Conservation (phyloP, 176 grass and related monocot species). For the Bothriochloa decipiens region DNA sequence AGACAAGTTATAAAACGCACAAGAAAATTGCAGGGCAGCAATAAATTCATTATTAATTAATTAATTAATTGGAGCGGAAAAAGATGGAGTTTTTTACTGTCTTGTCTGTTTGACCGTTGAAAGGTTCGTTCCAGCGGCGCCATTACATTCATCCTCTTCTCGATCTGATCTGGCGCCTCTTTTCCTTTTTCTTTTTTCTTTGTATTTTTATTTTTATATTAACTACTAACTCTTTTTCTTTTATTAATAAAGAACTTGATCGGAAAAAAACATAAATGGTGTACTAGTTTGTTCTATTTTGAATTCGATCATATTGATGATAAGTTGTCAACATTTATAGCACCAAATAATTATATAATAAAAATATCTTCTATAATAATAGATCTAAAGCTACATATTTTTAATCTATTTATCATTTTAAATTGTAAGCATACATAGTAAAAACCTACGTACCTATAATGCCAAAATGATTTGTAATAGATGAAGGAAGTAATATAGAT, state of each 20-base stretch:
- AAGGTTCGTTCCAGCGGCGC: constrained; percentile 30
- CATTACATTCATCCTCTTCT: not conserved
- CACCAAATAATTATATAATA: not conserved
- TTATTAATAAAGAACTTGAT: not conserved
- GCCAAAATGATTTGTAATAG: too few species aligned
- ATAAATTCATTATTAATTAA: not conserved
- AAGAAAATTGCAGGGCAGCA: constrained; percentile 23
- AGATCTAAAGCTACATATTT: too few species aligned
- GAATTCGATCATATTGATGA: too few species aligned
- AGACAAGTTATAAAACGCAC: constrained; percentile 30
- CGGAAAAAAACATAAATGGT: not conserved
- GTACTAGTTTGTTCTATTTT: too few species aligned
- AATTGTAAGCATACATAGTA: not conserved
- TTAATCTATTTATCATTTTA: too few species aligned
- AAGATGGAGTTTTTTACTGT: not conserved
- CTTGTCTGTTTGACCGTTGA: constrained; percentile 52
- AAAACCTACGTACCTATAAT: too few species aligned
- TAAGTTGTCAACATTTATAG: not conserved
- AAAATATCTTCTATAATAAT: too few species aligned
- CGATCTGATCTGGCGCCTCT: not conserved
- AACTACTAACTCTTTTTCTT: not conserved
- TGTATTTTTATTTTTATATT: not conserved
- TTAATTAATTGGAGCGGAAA: not conserved
- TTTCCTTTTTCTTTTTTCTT: not conserved
- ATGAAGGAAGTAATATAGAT: too few species aligned